Base-by-base conservation (phyloP, 2,329 filamentous ascomycete species). In the Aspergillus brunneoviolaceus region DNA sequence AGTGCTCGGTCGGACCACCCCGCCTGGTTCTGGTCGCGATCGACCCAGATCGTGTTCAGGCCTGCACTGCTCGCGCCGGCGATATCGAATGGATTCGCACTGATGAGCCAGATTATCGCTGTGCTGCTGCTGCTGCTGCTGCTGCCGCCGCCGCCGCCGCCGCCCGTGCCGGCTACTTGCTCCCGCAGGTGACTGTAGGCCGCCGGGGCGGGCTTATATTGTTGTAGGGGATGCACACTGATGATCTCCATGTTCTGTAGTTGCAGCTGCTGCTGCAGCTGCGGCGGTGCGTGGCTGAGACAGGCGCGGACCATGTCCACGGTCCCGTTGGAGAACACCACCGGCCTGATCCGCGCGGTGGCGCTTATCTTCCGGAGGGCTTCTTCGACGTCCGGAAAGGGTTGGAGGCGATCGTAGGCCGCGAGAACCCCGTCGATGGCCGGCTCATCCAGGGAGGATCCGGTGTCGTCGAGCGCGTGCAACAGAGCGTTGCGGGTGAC, bases 251-350 rank as follows among this genome's bases (percentile, higher is more conserved):
- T 78, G 68, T 87, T 0, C 63, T 60, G 2, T 74, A 75, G 59
- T 84, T 23, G 23, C 23, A 23, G 23, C 3, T 23, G 23, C 27
- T 9, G 6, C 27, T 3, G 77, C 0, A 80, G 77, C 0, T 80
- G 78, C 0, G 90, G 78, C 33, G 83, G 82, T 0, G 82, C 88
- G 6, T 79, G 79, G 9, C 77, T 75, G 4, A 92, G 77, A 0
- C 87, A 88, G 23, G 83, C 82, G 1, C 77, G 75, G 3, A 91
- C 81, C 86, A 90, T 91, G 3, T 74, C 70, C 1, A 80, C 70
- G 0, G 87, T 89, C 29, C 89, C 89, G 68, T 92, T 92, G 4
- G 87, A 88, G 73, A 92, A 92, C 48, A 91, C 76, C 58, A 88
- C 87, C 0, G 85, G 75, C 11, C 82, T 76, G 10, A 89, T 71